Percentiles rank a stretch among this genome's conserved stretches.
phyloP scores from a whole-genome alignment of 2,329 filamentous ascomycete genomes.

The Metarhizium anisopliae region DNA sequence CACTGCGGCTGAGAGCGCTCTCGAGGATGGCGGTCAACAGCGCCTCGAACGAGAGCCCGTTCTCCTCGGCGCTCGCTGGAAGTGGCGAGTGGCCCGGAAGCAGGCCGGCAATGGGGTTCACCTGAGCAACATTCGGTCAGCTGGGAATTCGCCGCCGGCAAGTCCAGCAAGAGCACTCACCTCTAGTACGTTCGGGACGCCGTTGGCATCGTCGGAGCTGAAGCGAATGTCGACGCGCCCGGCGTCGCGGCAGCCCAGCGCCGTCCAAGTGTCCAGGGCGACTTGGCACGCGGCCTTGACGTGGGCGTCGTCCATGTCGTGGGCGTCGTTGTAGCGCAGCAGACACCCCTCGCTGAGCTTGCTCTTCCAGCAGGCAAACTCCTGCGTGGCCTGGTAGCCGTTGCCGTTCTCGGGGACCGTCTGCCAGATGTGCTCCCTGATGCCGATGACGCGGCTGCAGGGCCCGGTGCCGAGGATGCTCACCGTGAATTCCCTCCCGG shows the following conservation, averaged over 20 bases:
- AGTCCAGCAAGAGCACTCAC: background rate
- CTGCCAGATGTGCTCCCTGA: constrained; percentile 5
- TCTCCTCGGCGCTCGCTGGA: constrained; percentile 1
- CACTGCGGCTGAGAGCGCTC: background rate
- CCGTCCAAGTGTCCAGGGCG: constrained; percentile 2
- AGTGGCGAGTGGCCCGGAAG: constrained; percentile 5
- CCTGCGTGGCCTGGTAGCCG: background rate
- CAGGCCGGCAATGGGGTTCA: constrained; percentile 4
- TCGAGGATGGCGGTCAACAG: constrained; percentile 1
- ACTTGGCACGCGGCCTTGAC: constrained; percentile 5
- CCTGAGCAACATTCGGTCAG: background rate
- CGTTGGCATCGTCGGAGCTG: background rate
- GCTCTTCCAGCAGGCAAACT: constrained; percentile 3
- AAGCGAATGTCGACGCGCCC: constrained; percentile 8
- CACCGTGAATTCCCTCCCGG: constrained; percentile 5
- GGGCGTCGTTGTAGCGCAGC: background rate
- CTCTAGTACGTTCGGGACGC: constrained; percentile 5
- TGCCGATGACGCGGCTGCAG: constrained; percentile 1
- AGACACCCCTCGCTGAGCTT: background rate
- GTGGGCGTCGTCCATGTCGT: constrained; percentile 5
- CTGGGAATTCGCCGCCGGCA: too few species aligned
- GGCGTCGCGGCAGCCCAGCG: constrained; percentile 5
- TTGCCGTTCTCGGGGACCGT: background rate
- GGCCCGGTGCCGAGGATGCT: constrained; percentile 3
- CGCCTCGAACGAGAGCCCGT: constrained; percentile 2